Percentiles rank a stretch among this genome's conserved stretches.
phyloP scores from a whole-genome alignment of 805 yeast species.

The Pichia heedii region DNA sequence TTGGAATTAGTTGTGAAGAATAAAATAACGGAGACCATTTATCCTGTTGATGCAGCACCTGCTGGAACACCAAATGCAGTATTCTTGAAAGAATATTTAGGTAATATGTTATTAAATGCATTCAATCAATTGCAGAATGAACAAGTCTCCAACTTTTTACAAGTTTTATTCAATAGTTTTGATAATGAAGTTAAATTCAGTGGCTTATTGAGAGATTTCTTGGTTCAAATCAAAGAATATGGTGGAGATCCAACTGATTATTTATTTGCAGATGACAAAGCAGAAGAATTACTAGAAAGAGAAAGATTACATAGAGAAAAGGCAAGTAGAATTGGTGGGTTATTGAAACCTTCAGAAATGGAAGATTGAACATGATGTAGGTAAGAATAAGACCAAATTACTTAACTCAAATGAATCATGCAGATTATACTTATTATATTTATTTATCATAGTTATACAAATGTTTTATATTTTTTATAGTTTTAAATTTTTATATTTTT shows the following conservation, averaged over 20 bases:
- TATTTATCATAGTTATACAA: no score
- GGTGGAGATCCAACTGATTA: slow-evolving; percentile 97
- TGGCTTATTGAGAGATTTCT: slow-evolving; percentile 85
- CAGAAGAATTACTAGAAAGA: slow-evolving; percentile 62
- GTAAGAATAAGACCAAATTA: background rate
- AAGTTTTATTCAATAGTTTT: slow-evolving; percentile 65
- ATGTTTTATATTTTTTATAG: no score
- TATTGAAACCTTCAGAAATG: slow-evolving; percentile 89
- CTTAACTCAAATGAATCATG: no score
- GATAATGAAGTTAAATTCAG: slow-evolving; percentile 68
- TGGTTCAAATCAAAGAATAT: slow-evolving; percentile 89
- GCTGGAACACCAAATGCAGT: slow-evolving; percentile 75
- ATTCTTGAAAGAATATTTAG: slow-evolving; percentile 72
- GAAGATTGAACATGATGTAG: slow-evolving; percentile 40
- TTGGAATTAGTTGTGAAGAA: slow-evolving; percentile 74
- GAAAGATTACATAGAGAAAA: slow-evolving; percentile 63
- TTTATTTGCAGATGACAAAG: slow-evolving; percentile 88
- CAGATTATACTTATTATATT: no score
- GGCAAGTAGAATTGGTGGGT: slow-evolving; percentile 85
- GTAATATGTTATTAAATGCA: slow-evolving; percentile 74
- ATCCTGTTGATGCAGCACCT: slow-evolving; percentile 72
- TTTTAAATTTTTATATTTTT: background rate
- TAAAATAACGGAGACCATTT: slow-evolving; percentile 69
- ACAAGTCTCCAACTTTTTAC: slow-evolving; percentile 74
- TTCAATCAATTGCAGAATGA: slow-evolving; percentile 83